These are phyloP conservation scores for Allomyces javanicus DNA, from an alignment of 192 early-diverging fungal species.

Conservation along the genomic window DNA sequence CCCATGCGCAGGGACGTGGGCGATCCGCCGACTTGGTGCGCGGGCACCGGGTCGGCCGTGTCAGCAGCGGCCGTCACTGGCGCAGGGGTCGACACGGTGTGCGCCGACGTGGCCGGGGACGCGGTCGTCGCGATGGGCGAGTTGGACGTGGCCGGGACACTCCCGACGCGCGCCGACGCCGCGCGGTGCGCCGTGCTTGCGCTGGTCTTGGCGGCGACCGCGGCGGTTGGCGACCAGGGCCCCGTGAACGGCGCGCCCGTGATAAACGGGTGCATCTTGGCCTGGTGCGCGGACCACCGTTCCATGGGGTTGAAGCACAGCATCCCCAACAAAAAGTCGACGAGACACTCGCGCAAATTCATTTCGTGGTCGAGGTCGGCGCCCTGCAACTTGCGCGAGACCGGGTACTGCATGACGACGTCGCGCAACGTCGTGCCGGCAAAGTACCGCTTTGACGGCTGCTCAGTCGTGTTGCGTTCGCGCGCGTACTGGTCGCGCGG, in stretches of 20 bases:
- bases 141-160: too few species aligned
- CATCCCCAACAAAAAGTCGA: slow-evolving; percentile 81
- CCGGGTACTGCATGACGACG: slow-evolving; percentile 68
- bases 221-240: slow-evolving; percentile 32
- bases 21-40: neutral
- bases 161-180: too few species aligned
- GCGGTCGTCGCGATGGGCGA: too few species aligned
- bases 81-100: too few species aligned
- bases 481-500: slow-evolving; percentile 56
- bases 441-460: slow-evolving; percentile 86
- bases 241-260: slow-evolving; percentile 63
- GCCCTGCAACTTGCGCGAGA: slow-evolving; percentile 32
- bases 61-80: neutral
- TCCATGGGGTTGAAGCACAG: slow-evolving; percentile 76
- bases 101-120: neutral
- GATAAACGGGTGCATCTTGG: slow-evolving; percentile 87
- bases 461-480: slow-evolving; percentile 60
- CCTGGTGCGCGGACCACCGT: slow-evolving; percentile 90
- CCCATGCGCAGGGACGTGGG: neutral
- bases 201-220: too few species aligned
- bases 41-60: neutral
- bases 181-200: too few species aligned
- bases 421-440: slow-evolving; percentile 65
- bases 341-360: slow-evolving; percentile 48
- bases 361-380: slow-evolving; percentile 17